These are phyloP conservation scores for Aspergillus nomiae DNA, from an alignment of 2,329 filamentous ascomycete genomes.

Conservation along the genomic window DNA sequence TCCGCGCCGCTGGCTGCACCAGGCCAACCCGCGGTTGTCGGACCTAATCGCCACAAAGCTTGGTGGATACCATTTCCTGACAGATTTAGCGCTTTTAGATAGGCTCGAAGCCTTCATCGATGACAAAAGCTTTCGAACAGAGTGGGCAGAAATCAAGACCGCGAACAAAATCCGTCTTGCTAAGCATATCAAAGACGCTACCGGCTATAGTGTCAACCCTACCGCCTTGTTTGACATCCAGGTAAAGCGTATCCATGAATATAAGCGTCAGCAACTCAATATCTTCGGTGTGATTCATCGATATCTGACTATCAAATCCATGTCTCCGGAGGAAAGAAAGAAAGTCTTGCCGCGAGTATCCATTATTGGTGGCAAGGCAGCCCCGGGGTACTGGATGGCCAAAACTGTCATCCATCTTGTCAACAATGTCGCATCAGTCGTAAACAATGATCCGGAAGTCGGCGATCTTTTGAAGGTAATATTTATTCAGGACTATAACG, in stretches of 20 bases:
- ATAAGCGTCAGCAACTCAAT: slow-evolving; percentile 98
- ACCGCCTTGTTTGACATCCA: slow-evolving; percentile 91
- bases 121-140: slow-evolving; percentile 86
- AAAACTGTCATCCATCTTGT: slow-evolving; percentile 98
- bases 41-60: slow-evolving; percentile 89
- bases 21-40: slow-evolving; percentile 91
- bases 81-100: slow-evolving; percentile 83
- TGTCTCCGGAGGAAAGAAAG: slow-evolving; percentile 81
- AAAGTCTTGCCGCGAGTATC: slow-evolving; percentile 85
- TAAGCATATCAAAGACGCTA: slow-evolving; percentile 83
- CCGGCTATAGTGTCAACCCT: slow-evolving; percentile 81
- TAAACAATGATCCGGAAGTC: slow-evolving; percentile 90
- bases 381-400: slow-evolving; percentile 99
- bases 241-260: slow-evolving; percentile 98
- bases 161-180: slow-evolving; percentile 93
- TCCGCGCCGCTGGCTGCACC: slow-evolving; percentile 92
- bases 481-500: slow-evolving; percentile 97
- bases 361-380: slow-evolving; percentile 97
- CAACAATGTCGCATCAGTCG: slow-evolving; percentile 84
- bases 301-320: slow-evolving; percentile 83
- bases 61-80: slow-evolving; percentile 81
- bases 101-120: slow-evolving; percentile 81
- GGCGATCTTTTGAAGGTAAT: slow-evolving; percentile 95
- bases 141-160: slow-evolving; percentile 96
- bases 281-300: slow-evolving; percentile 97